Evolutionary conservation across 1,139 yeast species (phyloP).

Genomic region (Hemisphaericaspora subhashii): DNA sequence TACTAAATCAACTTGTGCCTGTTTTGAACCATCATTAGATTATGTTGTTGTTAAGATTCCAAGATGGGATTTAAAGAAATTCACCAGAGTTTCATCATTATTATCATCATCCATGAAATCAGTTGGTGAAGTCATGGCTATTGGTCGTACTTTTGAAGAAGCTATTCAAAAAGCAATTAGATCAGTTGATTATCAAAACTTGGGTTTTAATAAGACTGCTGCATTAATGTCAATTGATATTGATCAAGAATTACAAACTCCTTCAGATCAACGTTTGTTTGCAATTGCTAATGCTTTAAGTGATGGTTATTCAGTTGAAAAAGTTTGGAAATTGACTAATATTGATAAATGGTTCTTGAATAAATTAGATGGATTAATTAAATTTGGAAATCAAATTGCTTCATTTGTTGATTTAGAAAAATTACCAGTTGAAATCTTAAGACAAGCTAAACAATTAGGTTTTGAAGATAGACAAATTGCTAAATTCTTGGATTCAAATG

Average conservation of each 20-base stretch:
- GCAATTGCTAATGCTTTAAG: slow-evolving; percentile 96
- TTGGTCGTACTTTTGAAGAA: slow-evolving; percentile 97
- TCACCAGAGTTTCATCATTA: slow-evolving; percentile 86
- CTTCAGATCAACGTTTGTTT: slow-evolving; percentile 97
- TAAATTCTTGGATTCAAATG: slow-evolving; percentile 83
- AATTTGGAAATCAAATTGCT: slow-evolving; percentile 64
- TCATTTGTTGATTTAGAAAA: slow-evolving; percentile 68
- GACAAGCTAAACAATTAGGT: slow-evolving; percentile 94
- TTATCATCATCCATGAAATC: slow-evolving; percentile 96
- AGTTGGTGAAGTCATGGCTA: slow-evolving; percentile 98
- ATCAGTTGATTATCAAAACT: slow-evolving; percentile 85
- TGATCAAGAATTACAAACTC: slow-evolving; percentile 79
- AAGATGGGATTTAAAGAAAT: slow-evolving; percentile 97
- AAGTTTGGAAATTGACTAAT: slow-evolving; percentile 87
- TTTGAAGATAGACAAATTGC: slow-evolving; percentile 98
- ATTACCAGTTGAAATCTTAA: slow-evolving; percentile 54
- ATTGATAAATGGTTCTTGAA: slow-evolving; percentile 97
- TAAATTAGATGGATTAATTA: slow-evolving; percentile 73
- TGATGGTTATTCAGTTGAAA: slow-evolving; percentile 87
- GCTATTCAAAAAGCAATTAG: slow-evolving; percentile 98
- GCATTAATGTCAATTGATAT: slow-evolving; percentile 61
- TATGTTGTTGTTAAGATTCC: slow-evolving; percentile 98
- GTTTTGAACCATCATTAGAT: slow-evolving; percentile 97
- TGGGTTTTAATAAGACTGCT: slow-evolving; percentile 74
- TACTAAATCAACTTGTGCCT: slow-evolving; percentile 92